phyloP scores from a whole-genome alignment of 1,284 basidiomycete species.

The Puccinia horiana region DNA sequence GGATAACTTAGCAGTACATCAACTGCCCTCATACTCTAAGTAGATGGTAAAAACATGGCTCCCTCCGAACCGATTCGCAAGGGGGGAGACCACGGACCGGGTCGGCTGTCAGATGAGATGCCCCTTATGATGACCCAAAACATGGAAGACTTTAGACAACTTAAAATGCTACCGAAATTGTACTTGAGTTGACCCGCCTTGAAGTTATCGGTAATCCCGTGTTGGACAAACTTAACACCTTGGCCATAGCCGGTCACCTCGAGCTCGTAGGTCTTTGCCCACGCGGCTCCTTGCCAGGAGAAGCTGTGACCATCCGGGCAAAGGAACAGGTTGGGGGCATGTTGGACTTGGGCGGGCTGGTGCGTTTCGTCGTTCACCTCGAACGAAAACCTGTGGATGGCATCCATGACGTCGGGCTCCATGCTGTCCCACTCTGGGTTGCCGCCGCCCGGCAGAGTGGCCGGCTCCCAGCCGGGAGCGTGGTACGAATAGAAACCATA shows the following conservation, averaged over 20 bases:
- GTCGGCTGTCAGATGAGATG: slow-evolving; percentile 2
- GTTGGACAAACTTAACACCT: slow-evolving; percentile 24
- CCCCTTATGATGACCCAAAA: slow-evolving; percentile 36
- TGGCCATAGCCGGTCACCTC: not conserved
- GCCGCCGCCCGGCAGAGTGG: not conserved
- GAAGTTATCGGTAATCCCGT: slow-evolving; percentile 42
- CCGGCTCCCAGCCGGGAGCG: slow-evolving; percentile 49
- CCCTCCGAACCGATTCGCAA: not conserved
- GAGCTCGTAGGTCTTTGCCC: slow-evolving; percentile 43
- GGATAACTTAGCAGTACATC: too few relatives aligned
- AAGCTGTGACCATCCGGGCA: slow-evolving; percentile 32
- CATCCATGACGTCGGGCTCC: slow-evolving; percentile 39
- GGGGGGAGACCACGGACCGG: slow-evolving; percentile 40
- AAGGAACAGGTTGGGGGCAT: slow-evolving; percentile 22
- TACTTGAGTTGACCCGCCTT: slow-evolving; percentile 46
- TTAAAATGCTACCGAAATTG: not conserved
- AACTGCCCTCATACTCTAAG: too few relatives aligned
- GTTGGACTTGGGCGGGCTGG: not conserved
- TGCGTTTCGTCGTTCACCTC: slow-evolving; percentile 26
- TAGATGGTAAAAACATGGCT: too few relatives aligned
- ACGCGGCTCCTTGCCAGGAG: slow-evolving; percentile 42
- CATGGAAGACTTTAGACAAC: not conserved
- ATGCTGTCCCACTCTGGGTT: slow-evolving; percentile 43
- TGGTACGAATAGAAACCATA: slow-evolving; percentile 55
- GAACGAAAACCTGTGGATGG: slow-evolving; percentile 35